Evolutionary conservation across 2,329 filamentous ascomycete species (phyloP).

Genomic region (Aspergillus transmontanensis): DNA sequence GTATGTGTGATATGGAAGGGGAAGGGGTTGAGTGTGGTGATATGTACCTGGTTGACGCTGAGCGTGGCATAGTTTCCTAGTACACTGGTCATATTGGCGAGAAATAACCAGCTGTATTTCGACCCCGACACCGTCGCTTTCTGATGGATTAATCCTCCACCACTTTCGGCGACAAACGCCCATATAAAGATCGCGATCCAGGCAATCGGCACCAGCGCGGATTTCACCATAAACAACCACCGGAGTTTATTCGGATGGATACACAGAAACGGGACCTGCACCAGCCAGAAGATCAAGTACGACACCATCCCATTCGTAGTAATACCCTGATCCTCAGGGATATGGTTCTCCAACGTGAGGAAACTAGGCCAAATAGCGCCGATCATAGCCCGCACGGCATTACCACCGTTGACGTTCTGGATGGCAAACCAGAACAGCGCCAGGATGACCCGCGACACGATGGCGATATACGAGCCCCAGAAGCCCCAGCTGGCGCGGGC

Average conservation of each 20-base stretch:
- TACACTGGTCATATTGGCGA: conserved; percentile 53
- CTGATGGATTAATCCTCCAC: conserved; percentile 51
- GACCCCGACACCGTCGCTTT: conserved; percentile 51
- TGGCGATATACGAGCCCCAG: conserved; percentile 58
- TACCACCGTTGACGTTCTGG: conserved; percentile 65
- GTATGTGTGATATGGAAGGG: no score
- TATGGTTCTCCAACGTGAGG: conserved; percentile 37
- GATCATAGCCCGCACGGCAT: conserved; percentile 55
- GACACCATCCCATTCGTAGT: conserved; percentile 49
- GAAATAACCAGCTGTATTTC: conserved; percentile 57
- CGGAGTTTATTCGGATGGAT: conserved; percentile 46
- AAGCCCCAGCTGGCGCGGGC: conserved; percentile 60
- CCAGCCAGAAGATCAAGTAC: conserved; percentile 48
- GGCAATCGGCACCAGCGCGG: conserved; percentile 56
- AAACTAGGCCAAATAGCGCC: conserved; percentile 55
- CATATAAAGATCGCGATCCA: conserved; percentile 66
- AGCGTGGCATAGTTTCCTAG: conserved; percentile 56
- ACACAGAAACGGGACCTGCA: conserved; percentile 50
- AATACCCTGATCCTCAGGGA: conserved; percentile 47
- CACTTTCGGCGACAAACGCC: conserved; percentile 60
- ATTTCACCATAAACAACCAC: conserved; percentile 42
- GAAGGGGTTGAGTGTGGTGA: no score
- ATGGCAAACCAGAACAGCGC: conserved; percentile 68
- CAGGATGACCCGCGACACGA: conserved; percentile 56
- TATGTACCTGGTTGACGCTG: conserved; percentile 48